Evolutionary conservation across 257 asterid species (phyloP), one percentile per base, ranked within the genome.

Genomic region (Ligustrum vulgare): DNA sequence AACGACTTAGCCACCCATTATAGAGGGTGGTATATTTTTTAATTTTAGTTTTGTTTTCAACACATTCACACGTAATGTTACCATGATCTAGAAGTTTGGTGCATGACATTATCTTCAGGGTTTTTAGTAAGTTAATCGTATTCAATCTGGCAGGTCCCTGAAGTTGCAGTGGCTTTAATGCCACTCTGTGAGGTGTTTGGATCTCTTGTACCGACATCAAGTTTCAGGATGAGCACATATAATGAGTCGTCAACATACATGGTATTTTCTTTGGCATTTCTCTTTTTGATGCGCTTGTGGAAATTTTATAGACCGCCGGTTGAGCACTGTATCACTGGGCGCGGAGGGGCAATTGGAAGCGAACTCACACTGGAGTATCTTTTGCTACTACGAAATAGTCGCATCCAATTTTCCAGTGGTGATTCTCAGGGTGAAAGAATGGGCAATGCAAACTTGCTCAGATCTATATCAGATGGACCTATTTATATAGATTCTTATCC

Each of bases 161-260:
- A 75, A 75, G 73, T 75, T 67, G 79, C 74, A 3, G 79, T 56
- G 67, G 74, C 79, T 20, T 69, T 76, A 49, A 68, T 76, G 75
- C 79, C 79, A 31, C 65, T 76, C 10, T 76, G 79, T 76, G 79
- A 76, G 63, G 79, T 31, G 35, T 76, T 76, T 76, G 79, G 79
- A 47, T 76, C 74, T 25, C 72, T 71, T 39, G 69, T 62, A n/a
- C 79, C 72, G 12, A 37, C 41, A 32, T 31, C 72, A 10, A 34
- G 67, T 22, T 28, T 62, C 43, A 47, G 47, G 35, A 43, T 32
- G 43, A 71, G 43, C n/a, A 56, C 74, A 18, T 18, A 41, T 13
- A 65, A 36, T 11, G 75, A 68, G 12, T 34, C 72, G 28, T 67
- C 75, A 4, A 71, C 58, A 11, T 71, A 76, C 36, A 63, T 56